Evolutionary conservation across 78 protist genomes (phyloP).

Genomic region (Capsaspora owczarzaki): DNA sequence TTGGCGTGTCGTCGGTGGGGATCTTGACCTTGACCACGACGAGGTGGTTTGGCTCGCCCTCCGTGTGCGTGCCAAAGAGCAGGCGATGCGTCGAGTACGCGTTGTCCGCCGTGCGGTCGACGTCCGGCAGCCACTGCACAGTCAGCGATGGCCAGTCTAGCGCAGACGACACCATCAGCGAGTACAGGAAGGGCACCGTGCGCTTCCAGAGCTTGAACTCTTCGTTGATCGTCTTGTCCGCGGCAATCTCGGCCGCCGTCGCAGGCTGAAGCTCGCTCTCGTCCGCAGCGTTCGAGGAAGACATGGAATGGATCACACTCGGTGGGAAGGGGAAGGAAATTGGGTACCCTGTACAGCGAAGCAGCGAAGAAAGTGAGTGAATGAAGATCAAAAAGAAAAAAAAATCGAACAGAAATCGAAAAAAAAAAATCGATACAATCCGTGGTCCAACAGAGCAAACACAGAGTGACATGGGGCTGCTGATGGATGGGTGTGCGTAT

Average conservation of each 20-base stretch:
- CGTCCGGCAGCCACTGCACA: constrained; percentile 19
- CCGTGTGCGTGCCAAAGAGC: constrained; percentile 63
- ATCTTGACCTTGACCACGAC: constrained; percentile 74
- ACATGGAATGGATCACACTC: no score
- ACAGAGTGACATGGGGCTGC: no score
- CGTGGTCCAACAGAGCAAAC: no score
- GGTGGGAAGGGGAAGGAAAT: no score
- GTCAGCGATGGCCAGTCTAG: constrained; percentile 92
- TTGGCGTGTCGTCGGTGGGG: constrained; percentile 65
- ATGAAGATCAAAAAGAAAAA: no score
- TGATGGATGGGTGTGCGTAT: no score
- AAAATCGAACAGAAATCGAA: no score
- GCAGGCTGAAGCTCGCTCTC: no score
- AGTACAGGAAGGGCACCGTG: constrained; percentile 92
- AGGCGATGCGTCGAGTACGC: constrained; percentile 50
- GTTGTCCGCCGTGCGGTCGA: neutral
- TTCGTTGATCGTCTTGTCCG: constrained; percentile 75
- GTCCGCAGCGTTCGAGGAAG: no score
- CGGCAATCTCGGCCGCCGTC: neutral
- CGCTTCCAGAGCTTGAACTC: constrained; percentile 95
- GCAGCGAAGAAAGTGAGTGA: no score
- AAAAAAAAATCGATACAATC: no score
- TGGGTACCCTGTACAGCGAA: no score
- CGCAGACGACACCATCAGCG: constrained; percentile 78
- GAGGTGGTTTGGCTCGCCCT: constrained; percentile 80